A percentile compares a stretch with the other conserved stretches of the same genome.
Conservation (phyloP, 306 rosid genomes). For the Quercus glauca region DNA sequence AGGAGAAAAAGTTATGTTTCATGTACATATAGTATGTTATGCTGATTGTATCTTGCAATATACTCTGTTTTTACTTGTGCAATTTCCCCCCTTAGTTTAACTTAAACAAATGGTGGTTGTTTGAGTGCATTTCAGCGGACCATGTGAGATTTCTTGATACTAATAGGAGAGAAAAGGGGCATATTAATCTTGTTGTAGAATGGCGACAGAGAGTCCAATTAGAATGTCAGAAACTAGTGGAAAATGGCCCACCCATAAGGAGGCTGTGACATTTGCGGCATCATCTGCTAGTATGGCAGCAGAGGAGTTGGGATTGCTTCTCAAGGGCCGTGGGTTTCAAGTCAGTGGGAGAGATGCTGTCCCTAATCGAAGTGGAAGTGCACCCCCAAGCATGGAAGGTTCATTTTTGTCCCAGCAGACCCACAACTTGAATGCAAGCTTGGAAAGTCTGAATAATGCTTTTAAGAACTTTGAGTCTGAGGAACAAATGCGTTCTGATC, state of each 20-base stretch:
- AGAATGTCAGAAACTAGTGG: slow-evolving; percentile 69
- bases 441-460: slow-evolving; percentile 42
- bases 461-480: slow-evolving; percentile 45
- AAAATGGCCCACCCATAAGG: slow-evolving; percentile 63
- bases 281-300: slow-evolving; percentile 43
- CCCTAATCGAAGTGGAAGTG: slow-evolving; percentile 80
- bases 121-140: slow-evolving; percentile 23
- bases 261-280: slow-evolving; percentile 31
- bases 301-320: slow-evolving; percentile 54
- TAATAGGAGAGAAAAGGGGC: slow-evolving; percentile 15
- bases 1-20: not conserved
- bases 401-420: slow-evolving; percentile 54
- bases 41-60: not conserved
- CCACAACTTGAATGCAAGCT: slow-evolving; percentile 32
- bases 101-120: not conserved
- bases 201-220: slow-evolving; percentile 78
- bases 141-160: slow-evolving; percentile 22
- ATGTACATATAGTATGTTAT: not conserved
- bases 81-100: not conserved
- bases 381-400: slow-evolving; percentile 82
- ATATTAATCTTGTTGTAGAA: slow-evolving; percentile 23
- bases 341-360: slow-evolving; percentile 42
- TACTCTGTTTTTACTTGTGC: not conserved
- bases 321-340: slow-evolving; percentile 48
- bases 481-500: slow-evolving; percentile 52